phyloP scores from a whole-genome alignment of 1,139 yeast genomes.

The Arxiozyma slooffiae region DNA sequence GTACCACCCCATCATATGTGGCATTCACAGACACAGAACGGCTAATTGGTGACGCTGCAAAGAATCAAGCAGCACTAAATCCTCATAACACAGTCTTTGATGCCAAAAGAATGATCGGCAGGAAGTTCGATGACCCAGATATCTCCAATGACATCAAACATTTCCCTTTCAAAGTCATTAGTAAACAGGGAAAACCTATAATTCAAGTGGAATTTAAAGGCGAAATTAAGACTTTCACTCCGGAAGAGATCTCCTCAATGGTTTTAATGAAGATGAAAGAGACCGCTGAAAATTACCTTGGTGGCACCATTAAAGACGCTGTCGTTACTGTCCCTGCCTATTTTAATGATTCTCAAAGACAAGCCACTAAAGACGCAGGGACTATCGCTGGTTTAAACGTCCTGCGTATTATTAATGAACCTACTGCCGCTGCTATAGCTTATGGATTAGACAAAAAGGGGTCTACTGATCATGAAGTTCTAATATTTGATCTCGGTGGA shows the following conservation, averaged over 20 bases:
- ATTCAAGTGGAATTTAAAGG: slow-evolving; percentile 57
- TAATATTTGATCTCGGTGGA: slow-evolving; percentile 94
- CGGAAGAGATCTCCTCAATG: slow-evolving; percentile 62
- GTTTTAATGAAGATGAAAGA: slow-evolving; percentile 55
- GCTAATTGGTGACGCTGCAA: slow-evolving; percentile 63
- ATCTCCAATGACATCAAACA: slow-evolving; percentile 50
- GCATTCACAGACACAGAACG: slow-evolving; percentile 61
- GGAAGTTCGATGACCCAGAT: slow-evolving; percentile 50
- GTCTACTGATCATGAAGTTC: slow-evolving; percentile 70
- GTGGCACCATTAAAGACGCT: slow-evolving; percentile 56
- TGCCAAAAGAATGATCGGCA: slow-evolving; percentile 61
- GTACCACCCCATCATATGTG: slow-evolving; percentile 62
- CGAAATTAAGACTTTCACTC: slow-evolving; percentile 53
- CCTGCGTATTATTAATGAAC: slow-evolving; percentile 91
- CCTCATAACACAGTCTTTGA: slow-evolving; percentile 58
- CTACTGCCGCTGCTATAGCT: slow-evolving; percentile 97
- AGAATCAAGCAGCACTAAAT: slow-evolving; percentile 64
- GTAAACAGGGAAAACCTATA: slow-evolving; percentile 50
- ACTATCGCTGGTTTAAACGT: slow-evolving; percentile 91
- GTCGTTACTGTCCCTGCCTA: slow-evolving; percentile 89
- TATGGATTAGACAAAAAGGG: slow-evolving; percentile 89
- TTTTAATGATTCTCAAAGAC: slow-evolving; percentile 97
- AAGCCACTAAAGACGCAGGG: slow-evolving; percentile 98
- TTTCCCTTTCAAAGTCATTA: slow-evolving; percentile 52
- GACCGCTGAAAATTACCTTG: slow-evolving; percentile 57